A percentile compares a stretch with the other conserved stretches of the same genome.
These are phyloP conservation scores for Phyllosticta paracitricarpa DNA, from an alignment of 2,329 filamentous ascomycete species.

Conservation along the genomic window DNA sequence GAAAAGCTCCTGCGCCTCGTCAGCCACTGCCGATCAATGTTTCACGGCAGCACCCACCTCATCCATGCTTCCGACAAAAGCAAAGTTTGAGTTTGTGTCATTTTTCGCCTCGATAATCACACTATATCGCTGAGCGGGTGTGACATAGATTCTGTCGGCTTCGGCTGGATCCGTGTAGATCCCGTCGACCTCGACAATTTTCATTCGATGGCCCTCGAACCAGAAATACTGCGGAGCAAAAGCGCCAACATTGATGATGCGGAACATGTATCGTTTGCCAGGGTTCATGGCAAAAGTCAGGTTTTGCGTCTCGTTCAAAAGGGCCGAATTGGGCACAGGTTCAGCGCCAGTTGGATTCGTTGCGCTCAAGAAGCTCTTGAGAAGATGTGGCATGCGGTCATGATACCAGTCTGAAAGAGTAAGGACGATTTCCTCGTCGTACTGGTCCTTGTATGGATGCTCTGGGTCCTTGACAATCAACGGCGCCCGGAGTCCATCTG, in stretches of 20 bases:
- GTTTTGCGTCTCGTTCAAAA: slow-evolving; percentile 53
- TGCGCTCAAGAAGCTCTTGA: slow-evolving; percentile 34
- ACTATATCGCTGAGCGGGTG: slow-evolving; percentile 63
- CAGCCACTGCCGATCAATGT: not conserved
- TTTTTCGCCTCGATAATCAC: slow-evolving; percentile 53
- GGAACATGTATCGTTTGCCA: slow-evolving; percentile 52
- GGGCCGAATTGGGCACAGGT: slow-evolving; percentile 54
- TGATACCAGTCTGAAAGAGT: slow-evolving; percentile 70
- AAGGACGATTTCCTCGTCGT: slow-evolving; percentile 51
- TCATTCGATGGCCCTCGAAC: slow-evolving; percentile 56
- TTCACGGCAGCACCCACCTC: slow-evolving; percentile 20
- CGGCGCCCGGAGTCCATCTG: slow-evolving; percentile 59
- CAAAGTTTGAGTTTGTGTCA: slow-evolving; percentile 45
- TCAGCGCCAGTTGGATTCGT: slow-evolving; percentile 51
- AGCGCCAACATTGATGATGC: slow-evolving; percentile 60
- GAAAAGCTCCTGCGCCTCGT: slow-evolving; percentile 41
- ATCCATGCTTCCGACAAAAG: slow-evolving; percentile 46
- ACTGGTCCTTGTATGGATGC: slow-evolving; percentile 42
- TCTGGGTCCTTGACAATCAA: slow-evolving; percentile 54
- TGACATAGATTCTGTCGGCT: slow-evolving; percentile 53
- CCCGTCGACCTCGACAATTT: slow-evolving; percentile 61
- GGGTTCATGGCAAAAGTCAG: slow-evolving; percentile 36
- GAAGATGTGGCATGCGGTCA: slow-evolving; percentile 41
- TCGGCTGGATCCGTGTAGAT: slow-evolving; percentile 52
- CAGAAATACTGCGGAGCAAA: slow-evolving; percentile 65